Evolutionary conservation across 2,329 filamentous ascomycete genomes (phyloP).

Genomic region (Colletotrichum gigasporum): DNA sequence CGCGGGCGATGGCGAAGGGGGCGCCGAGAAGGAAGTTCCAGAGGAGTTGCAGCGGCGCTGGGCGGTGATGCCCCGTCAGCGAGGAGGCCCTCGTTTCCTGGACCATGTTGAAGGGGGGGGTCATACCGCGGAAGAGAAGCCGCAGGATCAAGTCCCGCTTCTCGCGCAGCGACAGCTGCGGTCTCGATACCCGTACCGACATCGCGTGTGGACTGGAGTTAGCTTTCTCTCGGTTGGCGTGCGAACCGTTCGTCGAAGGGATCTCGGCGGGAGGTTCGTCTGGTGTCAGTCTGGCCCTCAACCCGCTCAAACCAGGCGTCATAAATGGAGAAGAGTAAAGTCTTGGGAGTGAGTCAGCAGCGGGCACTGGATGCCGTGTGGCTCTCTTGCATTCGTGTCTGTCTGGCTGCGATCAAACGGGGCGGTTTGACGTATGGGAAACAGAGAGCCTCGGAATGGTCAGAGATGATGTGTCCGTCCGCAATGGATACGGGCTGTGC

Average conservation of each 20-base stretch:
- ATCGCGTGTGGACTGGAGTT: neutral
- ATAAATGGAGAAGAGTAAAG: conserved; percentile 1
- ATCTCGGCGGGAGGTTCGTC: conserved; percentile 1
- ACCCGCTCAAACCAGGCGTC: neutral
- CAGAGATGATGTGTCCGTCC: conserved; percentile 16
- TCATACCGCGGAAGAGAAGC: conserved; percentile 30
- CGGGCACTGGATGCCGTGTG: neutral
- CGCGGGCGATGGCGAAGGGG: conserved; percentile 31
- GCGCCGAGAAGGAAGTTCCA: conserved; percentile 22
- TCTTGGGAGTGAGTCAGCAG: neutral
- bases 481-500: conserved; percentile 15
- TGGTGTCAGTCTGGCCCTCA: neutral
- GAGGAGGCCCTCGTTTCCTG: neutral
- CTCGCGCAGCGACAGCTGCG: conserved; percentile 34
- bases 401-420: neutral
- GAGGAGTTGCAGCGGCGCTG: conserved; percentile 29
- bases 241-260: neutral
- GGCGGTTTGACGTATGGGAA: neutral
- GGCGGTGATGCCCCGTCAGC: neutral
- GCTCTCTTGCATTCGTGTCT: neutral
- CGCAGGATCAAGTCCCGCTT: conserved; percentile 27
- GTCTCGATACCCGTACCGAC: conserved; percentile 22
- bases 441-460: neutral
- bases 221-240: neutral
- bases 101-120: neutral